Evolutionary conservation across 192 early-diverging fungal genomes (phyloP).

Genomic region (Chytriomyces hyalinus): DNA sequence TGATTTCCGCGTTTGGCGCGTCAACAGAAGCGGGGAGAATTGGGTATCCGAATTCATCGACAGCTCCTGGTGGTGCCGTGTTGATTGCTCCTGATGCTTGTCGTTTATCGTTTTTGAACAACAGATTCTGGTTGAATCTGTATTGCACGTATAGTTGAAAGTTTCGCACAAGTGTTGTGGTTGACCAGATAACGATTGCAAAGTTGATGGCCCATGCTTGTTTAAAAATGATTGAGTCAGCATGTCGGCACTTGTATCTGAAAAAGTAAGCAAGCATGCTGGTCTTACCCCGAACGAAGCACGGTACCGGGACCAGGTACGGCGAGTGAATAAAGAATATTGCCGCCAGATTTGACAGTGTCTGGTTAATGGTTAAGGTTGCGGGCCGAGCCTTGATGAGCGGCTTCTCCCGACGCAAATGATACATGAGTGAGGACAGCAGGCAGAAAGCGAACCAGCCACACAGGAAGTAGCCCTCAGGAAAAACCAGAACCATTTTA

Average conservation of each 20-base stretch:
- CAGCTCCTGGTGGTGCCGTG: neutral
- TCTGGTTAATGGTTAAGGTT: neutral
- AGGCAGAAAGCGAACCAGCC: neutral
- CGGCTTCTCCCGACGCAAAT: neutral
- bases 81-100: neutral
- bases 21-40: neutral
- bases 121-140: slow-evolving; percentile 15
- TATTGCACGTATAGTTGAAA: slow-evolving; percentile 15
- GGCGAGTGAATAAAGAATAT: neutral
- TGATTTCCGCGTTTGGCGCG: neutral
- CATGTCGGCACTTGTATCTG: neutral
- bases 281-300: neutral
- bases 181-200: neutral
- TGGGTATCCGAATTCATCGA: slow-evolving; percentile 18
- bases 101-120: neutral
- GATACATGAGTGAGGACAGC: neutral
- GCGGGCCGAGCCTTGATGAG: neutral
- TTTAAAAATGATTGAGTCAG: neutral
- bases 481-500: too few species aligned
- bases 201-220: slow-evolving; percentile 5
- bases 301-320: neutral
- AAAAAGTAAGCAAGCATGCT: too few species aligned
- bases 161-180: neutral
- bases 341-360: neutral
- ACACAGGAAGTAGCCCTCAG: neutral